These are phyloP conservation scores for Dioscorea dumetorum DNA, from an alignment of 106 monocot species.

Conservation along the genomic window DNA sequence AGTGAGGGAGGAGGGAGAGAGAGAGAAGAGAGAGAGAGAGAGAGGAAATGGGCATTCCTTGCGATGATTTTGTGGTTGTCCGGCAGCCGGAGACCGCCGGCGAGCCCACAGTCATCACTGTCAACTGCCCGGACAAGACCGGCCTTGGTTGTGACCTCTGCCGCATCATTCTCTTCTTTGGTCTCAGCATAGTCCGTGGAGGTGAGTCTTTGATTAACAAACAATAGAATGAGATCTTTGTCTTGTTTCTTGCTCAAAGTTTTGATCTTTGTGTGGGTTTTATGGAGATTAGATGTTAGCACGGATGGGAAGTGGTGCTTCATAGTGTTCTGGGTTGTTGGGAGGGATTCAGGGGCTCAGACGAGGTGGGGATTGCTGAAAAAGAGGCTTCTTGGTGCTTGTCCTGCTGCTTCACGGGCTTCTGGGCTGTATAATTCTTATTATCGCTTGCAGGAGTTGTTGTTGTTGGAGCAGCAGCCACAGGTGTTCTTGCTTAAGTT, in stretches of 20 bases:
- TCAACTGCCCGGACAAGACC: conserved; percentile 69
- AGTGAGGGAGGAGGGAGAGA: too few relatives aligned
- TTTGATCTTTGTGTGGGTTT: too few relatives aligned
- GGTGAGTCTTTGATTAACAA: conserved; percentile 15
- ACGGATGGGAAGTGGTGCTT: conserved; percentile 94
- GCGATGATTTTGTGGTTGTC: conserved; percentile 56
- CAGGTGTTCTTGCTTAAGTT: conserved; percentile 85
- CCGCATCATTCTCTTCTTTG: conserved; percentile 67
- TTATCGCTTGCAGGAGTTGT: conserved; percentile 27
- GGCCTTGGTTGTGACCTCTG: conserved; percentile 79
- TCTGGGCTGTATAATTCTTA: conserved; percentile 23
- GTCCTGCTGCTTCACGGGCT: conserved; percentile 31
- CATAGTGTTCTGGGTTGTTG: conserved; percentile 78
- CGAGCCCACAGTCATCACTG: conserved; percentile 44
- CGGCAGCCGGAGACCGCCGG: conserved; percentile 39
- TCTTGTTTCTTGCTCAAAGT: too few relatives aligned
- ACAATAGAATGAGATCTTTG: too few relatives aligned
- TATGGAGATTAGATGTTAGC: conserved; percentile 37
- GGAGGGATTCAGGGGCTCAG: conserved; percentile 10
- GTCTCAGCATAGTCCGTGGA: conserved; percentile 55
- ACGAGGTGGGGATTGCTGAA: conserved; percentile 72
- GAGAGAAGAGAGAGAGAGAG: not conserved
- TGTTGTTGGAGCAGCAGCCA: conserved; percentile 15
- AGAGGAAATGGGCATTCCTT: conserved; percentile 29
- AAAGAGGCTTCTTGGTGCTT: conserved; percentile 59